phyloP scores from a whole-genome alignment of 2,329 filamentous ascomycete genomes.

The Scytalidium lignicola region DNA sequence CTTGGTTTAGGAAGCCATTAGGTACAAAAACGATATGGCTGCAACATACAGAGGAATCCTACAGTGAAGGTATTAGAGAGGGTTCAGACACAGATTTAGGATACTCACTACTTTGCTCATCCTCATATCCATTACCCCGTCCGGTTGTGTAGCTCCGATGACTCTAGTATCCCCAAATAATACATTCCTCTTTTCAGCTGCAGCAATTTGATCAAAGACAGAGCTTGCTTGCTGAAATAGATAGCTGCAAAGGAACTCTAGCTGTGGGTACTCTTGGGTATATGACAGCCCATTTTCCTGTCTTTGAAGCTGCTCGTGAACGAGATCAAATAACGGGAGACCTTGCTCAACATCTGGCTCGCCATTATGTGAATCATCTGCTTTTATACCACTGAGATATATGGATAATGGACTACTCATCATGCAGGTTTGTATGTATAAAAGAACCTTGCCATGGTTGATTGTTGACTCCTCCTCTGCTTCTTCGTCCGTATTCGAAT shows the following conservation, averaged over 20 bases:
- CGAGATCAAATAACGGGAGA: constrained; percentile 39
- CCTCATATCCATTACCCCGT: constrained; percentile 20
- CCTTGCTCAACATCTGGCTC: constrained; percentile 40
- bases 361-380: constrained; percentile 46
- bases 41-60: constrained; percentile 14
- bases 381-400: constrained; percentile 49
- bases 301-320: constrained; percentile 30
- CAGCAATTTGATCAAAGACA: constrained; percentile 64
- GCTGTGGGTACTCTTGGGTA: constrained; percentile 49
- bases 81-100: background rate
- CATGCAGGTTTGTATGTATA: constrained; percentile 72
- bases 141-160: constrained; percentile 13
- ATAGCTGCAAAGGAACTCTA: constrained; percentile 59
- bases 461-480: constrained; percentile 73
- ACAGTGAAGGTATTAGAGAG: background rate
- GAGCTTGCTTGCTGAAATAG: constrained; percentile 52
- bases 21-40: constrained; percentile 21
- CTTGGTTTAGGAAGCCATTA: constrained; percentile 12
- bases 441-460: constrained; percentile 66
- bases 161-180: constrained; percentile 51
- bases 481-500: constrained; percentile 60
- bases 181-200: constrained; percentile 64
- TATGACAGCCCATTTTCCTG: constrained; percentile 25
- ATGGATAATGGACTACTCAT: constrained; percentile 58
- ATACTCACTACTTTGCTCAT: constrained; percentile 18